Conservation (phyloP, 176 grass and related monocot genomes). For the Alopecurus myosuroides region DNA sequence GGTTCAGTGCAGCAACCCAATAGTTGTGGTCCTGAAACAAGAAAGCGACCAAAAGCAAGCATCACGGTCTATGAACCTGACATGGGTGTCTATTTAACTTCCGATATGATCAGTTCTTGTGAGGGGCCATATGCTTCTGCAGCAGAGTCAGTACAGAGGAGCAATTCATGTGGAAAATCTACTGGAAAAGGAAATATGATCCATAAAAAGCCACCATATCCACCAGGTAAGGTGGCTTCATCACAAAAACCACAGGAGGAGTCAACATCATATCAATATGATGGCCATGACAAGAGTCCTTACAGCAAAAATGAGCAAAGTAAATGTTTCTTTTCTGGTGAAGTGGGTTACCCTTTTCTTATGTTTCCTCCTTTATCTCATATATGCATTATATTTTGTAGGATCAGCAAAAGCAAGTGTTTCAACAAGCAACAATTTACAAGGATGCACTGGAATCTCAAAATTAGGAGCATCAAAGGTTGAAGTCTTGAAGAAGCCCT, state of each 20-base stretch:
- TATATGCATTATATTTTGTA: conserved; percentile 36
- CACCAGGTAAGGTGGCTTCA: conserved; percentile 31
- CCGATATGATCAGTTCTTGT: conserved; percentile 48
- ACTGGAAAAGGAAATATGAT: conserved; percentile 47
- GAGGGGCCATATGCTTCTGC: conserved; percentile 42
- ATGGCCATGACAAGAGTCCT: conserved; percentile 47
- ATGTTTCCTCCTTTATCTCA: conserved; percentile 13
- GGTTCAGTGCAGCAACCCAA: conserved; percentile 32
- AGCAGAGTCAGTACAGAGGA: conserved; percentile 34
- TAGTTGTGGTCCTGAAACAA: conserved; percentile 60
- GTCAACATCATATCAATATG: conserved; percentile 47
- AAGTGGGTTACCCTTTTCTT: conserved; percentile 8
- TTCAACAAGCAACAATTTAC: conserved; percentile 39
- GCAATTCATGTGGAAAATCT: conserved; percentile 46
- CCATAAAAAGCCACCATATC: conserved; percentile 73
- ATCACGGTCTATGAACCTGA: conserved; percentile 51
- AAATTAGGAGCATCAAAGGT: conserved; percentile 54
- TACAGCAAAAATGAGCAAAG: conserved; percentile 71
- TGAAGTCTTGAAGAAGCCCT: conserved; percentile 66
- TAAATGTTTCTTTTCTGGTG: conserved; percentile 20
- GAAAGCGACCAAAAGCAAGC: conserved; percentile 62
- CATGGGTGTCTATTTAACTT: conserved; percentile 43
- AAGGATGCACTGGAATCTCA: conserved; percentile 39
- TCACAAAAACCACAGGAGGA: conserved; percentile 65
- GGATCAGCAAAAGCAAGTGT: conserved; percentile 42